Conservation (phyloP, 805 yeast genomes). For the Myxozyma kluyveri region DNA sequence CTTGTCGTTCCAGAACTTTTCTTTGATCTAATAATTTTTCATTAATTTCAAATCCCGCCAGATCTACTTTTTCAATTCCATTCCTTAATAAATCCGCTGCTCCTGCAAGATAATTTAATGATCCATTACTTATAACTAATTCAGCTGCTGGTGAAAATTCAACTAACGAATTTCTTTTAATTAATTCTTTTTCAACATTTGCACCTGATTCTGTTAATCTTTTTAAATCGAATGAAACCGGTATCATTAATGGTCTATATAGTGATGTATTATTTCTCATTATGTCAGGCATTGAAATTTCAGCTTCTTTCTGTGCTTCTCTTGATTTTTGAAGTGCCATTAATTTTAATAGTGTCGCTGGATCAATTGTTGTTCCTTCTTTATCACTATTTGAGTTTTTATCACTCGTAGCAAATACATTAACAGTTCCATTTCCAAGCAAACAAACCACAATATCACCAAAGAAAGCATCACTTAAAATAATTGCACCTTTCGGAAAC, state of each 20-base stretch:
- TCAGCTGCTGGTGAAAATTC: conserved; percentile 27
- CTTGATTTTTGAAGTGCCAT: background rate
- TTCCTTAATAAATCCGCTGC: conserved; percentile 30
- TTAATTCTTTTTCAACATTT: conserved; percentile 2
- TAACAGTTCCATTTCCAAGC: conserved; percentile 1
- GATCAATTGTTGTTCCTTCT: background rate
- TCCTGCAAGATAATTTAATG: conserved; percentile 31
- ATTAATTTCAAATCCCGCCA: conserved; percentile 41
- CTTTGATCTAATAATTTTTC: conserved; percentile 43
- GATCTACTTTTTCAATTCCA: conserved; percentile 36
- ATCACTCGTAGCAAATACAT: conserved; percentile 2
- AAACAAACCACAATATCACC: conserved; percentile 12
- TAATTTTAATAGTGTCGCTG: background rate
- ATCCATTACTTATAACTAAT: conserved; percentile 31
- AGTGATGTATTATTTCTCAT: background rate
- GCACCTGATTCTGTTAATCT: conserved; percentile 1
- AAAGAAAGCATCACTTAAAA: conserved; percentile 9
- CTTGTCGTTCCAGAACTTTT: conserved; percentile 45
- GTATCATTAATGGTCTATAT: conserved; percentile 19
- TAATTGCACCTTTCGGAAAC: conserved; percentile 9
- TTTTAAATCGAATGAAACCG: conserved; percentile 10
- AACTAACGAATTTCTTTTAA: conserved; percentile 3
- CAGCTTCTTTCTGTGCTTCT: background rate
- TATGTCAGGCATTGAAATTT: background rate
- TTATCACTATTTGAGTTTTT: background rate